phyloP scores from a whole-genome alignment of 176 grass and related monocot genomes.

The Stipa capillata region DNA sequence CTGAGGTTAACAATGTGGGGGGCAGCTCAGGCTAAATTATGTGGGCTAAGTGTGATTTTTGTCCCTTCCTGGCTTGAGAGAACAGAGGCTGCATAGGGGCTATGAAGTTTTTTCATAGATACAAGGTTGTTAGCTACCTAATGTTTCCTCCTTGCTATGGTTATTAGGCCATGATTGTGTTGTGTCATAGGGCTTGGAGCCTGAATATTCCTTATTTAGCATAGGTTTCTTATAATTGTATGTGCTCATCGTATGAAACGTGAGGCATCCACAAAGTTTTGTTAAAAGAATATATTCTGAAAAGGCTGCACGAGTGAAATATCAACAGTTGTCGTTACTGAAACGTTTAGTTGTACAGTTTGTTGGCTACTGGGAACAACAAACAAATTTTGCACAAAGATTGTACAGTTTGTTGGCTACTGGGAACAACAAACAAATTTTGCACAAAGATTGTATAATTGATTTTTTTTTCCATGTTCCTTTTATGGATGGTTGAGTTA shows the following conservation, averaged over 20 bases:
- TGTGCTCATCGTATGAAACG: conserved; percentile 21
- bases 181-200: conserved; percentile 19
- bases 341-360: conserved; percentile 11
- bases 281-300: not conserved
- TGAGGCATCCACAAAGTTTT: conserved; percentile 13
- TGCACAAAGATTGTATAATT: not conserved
- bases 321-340: not conserved
- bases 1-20: not conserved
- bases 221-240: conserved; percentile 16
- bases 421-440: not conserved
- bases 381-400: not conserved
- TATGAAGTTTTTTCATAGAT: conserved; percentile 17
- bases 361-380: not conserved
- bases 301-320: conserved; percentile 27
- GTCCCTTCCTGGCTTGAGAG: conserved; percentile 32
- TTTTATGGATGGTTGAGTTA: not conserved
- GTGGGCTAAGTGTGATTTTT: conserved; percentile 28
- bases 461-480: not conserved
- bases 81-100: not conserved
- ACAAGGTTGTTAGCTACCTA: conserved; percentile 26
- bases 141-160: conserved; percentile 21
- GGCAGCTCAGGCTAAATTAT: conserved; percentile 31
- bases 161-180: conserved; percentile 49
- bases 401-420: not conserved
- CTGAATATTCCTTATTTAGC: conserved; percentile 33